Evolutionary conservation across 805 yeast genomes (phyloP).

Genomic region (Kodamaea kaohsiungensis): DNA sequence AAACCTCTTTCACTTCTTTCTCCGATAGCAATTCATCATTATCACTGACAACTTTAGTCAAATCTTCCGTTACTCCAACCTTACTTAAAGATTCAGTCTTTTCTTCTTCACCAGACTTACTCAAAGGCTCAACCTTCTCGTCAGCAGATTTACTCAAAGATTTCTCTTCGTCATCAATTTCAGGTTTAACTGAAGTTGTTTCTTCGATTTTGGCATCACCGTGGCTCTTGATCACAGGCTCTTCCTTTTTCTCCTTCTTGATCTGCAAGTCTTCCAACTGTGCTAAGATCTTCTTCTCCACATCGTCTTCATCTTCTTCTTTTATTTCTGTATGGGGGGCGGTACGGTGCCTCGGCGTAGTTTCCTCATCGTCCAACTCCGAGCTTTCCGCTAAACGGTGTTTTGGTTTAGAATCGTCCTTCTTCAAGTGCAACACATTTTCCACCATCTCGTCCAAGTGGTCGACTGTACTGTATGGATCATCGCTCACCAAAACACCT

Average conservation of each 20-base stretch:
- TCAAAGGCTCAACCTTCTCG: neutral
- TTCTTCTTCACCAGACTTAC: neutral
- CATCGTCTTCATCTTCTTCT: neutral
- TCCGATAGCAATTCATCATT: too few species aligned
- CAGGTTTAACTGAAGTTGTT: too few species aligned
- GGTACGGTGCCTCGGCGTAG: constrained; percentile 17
- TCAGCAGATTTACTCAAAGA: neutral
- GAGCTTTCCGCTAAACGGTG: constrained; percentile 1
- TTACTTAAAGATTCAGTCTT: neutral
- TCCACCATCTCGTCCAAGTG: constrained; percentile 52
- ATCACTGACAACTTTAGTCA: too few species aligned
- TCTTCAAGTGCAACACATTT: constrained; percentile 37
- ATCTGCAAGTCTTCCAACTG: constrained; percentile 9
- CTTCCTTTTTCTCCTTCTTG: neutral
- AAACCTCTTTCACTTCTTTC: neutral
- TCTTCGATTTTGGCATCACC: too few species aligned
- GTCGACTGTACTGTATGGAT: constrained; percentile 48
- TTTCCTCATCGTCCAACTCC: neutral
- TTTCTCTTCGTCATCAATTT: too few species aligned
- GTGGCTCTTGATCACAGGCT: neutral
- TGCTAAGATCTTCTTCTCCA: neutral
- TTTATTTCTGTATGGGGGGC: neutral
- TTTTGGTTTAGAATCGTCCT: constrained; percentile 1
- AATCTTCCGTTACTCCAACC: too few species aligned
- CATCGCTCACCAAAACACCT: constrained; percentile 57